Base-by-base conservation (phyloP, 78 protist genomes). In the Thecamonas trahens region DNA sequence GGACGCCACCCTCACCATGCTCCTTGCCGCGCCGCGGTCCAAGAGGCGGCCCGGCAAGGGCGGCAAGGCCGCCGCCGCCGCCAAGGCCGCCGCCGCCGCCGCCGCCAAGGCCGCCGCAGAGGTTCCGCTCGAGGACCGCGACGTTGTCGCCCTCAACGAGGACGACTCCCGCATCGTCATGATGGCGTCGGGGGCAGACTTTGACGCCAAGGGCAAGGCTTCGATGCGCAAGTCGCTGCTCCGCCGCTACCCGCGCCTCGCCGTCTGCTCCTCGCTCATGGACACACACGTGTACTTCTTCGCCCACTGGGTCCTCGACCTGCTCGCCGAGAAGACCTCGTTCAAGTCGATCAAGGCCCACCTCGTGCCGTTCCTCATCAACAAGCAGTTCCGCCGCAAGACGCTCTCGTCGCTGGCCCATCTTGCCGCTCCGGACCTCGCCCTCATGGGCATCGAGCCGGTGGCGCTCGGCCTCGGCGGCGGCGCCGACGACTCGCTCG, bases 271-370 rank as follows among this genome's bases (percentile, higher is more conserved):
- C 17, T 68, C 75, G 26, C 55, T 84, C 32, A 40, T 62, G 40
- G 93, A 88, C 75, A 70, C 82, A 20, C 93, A 88, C 74, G 37
- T 83, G 39, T 88, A 84, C 79, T 67, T 83, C 28, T 79, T 87
- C 63, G 62, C 79, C 52, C 75, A 63, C 45, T 87, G 88, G 89
- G 79, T 83, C 1, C 67, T 83, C 32, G 88, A 86, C 54, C 39
- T 72, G 45, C 74, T 87, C 37, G 70, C 50, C 15, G 72, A 37
- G 11, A 15, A 31, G 57, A 14, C 4, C 24, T 22, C 18, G 45
- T 2, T 78, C 29, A 3, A 62, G 13, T 29, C 70, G 7, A 29
- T 64, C 71, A 71, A 72, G 52, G 35, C 31, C 38, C 79, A 79
- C 58, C 76, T 79, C 40, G 35, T 79, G 3, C 85, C 85, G 9